phyloP scores from a whole-genome alignment of 768 basidiomycete genomes.

The Daedalea quercina region DNA sequence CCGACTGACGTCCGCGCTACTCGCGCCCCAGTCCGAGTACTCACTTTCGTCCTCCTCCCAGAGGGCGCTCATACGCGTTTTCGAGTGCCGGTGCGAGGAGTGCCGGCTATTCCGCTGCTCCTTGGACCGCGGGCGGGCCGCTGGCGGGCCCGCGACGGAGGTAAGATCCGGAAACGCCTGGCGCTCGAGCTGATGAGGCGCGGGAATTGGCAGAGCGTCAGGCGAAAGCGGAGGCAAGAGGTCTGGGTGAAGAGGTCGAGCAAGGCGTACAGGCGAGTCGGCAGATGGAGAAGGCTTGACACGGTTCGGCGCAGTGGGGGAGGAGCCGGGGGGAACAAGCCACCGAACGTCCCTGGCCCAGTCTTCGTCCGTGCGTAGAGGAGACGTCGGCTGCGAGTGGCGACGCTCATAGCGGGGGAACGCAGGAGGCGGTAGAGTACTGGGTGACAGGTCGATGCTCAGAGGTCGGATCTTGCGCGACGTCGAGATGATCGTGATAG shows the following conservation, averaged over 20 bases:
- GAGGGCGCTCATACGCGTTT: constrained; percentile 30
- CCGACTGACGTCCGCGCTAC: constrained; percentile 19
- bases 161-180: constrained; percentile 2
- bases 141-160: neutral
- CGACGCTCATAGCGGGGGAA: constrained; percentile 5
- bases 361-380: constrained; percentile 45
- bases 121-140: constrained; percentile 10
- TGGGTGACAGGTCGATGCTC: constrained; percentile 8
- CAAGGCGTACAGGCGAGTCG: constrained; percentile 3
- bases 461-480: constrained; percentile 6
- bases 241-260: constrained; percentile 7
- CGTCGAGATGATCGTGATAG: constrained; percentile 18
- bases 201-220: neutral
- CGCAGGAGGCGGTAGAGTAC: neutral
- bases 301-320: constrained; percentile 6
- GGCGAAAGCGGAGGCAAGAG: constrained; percentile 8
- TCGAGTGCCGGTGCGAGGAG: constrained; percentile 15
- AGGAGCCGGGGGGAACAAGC: constrained; percentile 36
- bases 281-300: neutral
- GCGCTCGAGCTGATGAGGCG: constrained; percentile 3
- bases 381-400: constrained; percentile 11
- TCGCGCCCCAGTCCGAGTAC: constrained; percentile 15
- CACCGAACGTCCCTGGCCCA: constrained; percentile 67
- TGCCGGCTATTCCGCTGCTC: constrained; percentile 12
- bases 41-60: constrained; percentile 33